Evolutionary conservation across 23 red algal genomes (phyloP).

Genomic region (Chondrus crispus): DNA sequence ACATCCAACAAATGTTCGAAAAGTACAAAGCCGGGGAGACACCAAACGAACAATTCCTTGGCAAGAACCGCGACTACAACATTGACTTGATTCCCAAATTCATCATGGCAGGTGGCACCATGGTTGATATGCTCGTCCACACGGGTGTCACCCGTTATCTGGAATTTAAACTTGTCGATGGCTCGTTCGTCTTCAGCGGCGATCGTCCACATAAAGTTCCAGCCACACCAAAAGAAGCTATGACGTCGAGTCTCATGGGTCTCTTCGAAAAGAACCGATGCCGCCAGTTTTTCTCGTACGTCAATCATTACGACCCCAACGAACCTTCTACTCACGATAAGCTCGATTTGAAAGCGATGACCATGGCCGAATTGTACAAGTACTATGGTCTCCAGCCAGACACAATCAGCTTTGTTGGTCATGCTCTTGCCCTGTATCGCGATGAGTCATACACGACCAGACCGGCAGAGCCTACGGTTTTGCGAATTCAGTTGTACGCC

Average conservation of each 20-base stretch:
- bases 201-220: slow-evolving; percentile 94
- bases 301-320: slow-evolving; percentile 70
- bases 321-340: slow-evolving; percentile 61
- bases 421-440: slow-evolving; percentile 92
- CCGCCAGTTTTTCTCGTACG: slow-evolving; percentile 89
- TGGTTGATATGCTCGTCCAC: slow-evolving; percentile 86
- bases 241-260: slow-evolving; percentile 89
- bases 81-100: slow-evolving; percentile 98
- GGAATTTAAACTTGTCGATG: slow-evolving; percentile 97
- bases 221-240: slow-evolving; percentile 83
- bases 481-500: slow-evolving; percentile 86
- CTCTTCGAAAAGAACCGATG: slow-evolving; percentile 99
- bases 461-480: slow-evolving; percentile 85
- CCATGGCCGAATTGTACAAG: slow-evolving; percentile 89
- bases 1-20: slow-evolving; percentile 85
- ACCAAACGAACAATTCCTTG: slow-evolving; percentile 30
- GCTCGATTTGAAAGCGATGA: slow-evolving; percentile 65
- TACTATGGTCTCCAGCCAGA: slow-evolving; percentile 88
- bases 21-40: slow-evolving; percentile 44
- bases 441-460: slow-evolving; percentile 79
- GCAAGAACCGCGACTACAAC: slow-evolving; percentile 85
- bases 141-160: slow-evolving; percentile 86
- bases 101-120: slow-evolving; percentile 87
- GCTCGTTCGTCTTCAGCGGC: slow-evolving; percentile 88
- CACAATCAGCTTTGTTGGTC: slow-evolving; percentile 90